A percentile compares a stretch with the other conserved stretches of the same genome.
These are phyloP conservation scores for Penicillium ucsense DNA, from an alignment of 495 filamentous ascomycete species.

Conservation along the genomic window DNA sequence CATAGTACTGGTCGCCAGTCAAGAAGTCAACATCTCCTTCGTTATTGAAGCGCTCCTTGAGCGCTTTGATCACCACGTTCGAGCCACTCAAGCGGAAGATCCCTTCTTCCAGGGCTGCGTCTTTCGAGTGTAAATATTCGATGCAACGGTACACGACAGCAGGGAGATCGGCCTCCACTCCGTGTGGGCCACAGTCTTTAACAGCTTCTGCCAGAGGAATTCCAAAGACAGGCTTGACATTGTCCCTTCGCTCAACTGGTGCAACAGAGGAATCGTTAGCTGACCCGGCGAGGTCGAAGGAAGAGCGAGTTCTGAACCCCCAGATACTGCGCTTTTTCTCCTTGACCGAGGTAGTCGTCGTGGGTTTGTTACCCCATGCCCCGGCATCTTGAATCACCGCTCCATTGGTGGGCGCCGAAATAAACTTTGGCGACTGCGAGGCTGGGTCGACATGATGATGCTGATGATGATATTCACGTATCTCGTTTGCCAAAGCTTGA, in stretches of 20 bases:
- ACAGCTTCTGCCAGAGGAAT: conserved; percentile 81
- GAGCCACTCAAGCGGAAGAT: conserved; percentile 95
- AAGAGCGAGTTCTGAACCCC: conserved; percentile 67
- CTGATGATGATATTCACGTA: conserved; percentile 18
- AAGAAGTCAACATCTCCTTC: conserved; percentile 91
- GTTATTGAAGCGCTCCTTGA: conserved; percentile 84
- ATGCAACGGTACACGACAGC: conserved; percentile 97
- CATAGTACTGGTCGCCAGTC: conserved; percentile 75
- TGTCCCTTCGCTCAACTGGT: conserved; percentile 42
- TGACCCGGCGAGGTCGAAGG: conserved; percentile 45
- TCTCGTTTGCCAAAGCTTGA: conserved; percentile 16
- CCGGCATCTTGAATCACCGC: conserved; percentile 77
- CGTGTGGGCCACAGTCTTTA: conserved; percentile 61
- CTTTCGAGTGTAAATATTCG: conserved; percentile 80
- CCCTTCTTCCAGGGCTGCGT: conserved; percentile 79
- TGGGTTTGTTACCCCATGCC: conserved; percentile 72
- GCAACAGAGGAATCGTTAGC: conserved; percentile 31
- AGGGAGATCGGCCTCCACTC: conserved; percentile 63
- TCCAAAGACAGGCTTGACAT: conserved; percentile 72
- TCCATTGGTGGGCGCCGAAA: conserved; percentile 83
- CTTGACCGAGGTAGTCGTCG: conserved; percentile 32
- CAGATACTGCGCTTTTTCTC: conserved; percentile 93
- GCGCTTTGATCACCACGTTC: conserved; percentile 81
- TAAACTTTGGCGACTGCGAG: conserved; percentile 46
- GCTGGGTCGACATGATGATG: conserved; percentile 9